These are phyloP conservation scores for Trichophyton mentagrophytes DNA, from an alignment of 2,329 filamentous ascomycete species.

Conservation along the genomic window DNA sequence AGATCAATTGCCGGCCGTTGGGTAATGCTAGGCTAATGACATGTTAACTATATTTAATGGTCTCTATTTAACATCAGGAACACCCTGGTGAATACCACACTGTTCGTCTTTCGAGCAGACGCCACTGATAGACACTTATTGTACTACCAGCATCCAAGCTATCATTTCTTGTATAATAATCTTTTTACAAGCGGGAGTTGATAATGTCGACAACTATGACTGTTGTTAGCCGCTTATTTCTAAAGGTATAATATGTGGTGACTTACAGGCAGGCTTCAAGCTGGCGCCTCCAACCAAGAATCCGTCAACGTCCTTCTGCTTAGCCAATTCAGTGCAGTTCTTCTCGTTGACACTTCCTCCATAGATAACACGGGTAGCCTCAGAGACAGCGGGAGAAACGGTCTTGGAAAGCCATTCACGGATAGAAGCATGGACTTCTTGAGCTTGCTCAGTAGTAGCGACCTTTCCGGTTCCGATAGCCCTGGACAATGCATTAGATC, in stretches of 20 bases:
- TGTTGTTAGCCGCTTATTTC: conserved; percentile 9
- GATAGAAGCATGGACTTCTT: conserved; percentile 88
- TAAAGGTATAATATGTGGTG: neutral
- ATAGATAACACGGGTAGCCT: conserved; percentile 88
- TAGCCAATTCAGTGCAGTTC: conserved; percentile 88
- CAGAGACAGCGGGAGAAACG: conserved; percentile 64
- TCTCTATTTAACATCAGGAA: neutral
- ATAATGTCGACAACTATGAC: conserved; percentile 52
- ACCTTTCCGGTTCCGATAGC: conserved; percentile 85
- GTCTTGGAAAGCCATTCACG: conserved; percentile 68
- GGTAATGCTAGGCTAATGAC: neutral
- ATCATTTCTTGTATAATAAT: neutral
- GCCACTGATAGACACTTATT: neutral
- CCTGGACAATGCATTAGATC: conserved; percentile 24
- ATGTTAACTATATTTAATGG: neutral
- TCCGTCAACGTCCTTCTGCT: conserved; percentile 90
- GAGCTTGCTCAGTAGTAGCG: conserved; percentile 74
- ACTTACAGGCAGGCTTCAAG: conserved; percentile 86
- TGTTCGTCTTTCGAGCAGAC: neutral
- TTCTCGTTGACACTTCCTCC: conserved; percentile 95
- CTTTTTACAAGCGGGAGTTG: conserved; percentile 44
- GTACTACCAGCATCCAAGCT: neutral
- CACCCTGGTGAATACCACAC: neutral
- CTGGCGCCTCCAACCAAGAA: conserved; percentile 95
- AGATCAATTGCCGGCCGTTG: neutral